Evolutionary conservation across 495 filamentous ascomycete species (phyloP), one percentile per base, ranked within the genome.

Genomic region (Choiromyces venosus): DNA sequence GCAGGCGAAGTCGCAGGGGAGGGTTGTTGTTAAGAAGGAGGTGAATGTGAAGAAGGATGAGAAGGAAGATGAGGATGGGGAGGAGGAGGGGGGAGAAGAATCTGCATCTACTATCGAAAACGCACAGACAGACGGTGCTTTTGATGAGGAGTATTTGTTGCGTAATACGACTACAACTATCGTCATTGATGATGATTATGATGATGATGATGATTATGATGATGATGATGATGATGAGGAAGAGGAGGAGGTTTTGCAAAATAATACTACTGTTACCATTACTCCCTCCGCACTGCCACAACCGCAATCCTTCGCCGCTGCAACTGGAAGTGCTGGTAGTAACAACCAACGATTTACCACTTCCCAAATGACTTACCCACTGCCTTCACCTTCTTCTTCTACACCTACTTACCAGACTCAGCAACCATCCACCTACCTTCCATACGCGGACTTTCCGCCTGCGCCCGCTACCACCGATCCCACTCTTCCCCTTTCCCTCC

Each of bases 1-100:
- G 4, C 88, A 88, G 76, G 94, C 94, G 33, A 84, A 86, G 66
- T 74, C 78, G 71, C 52, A 14, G 12, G 84, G 82, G 29, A 82
- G 81, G 70, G 84, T 82, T 67, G 85, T 83, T 71, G 76, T 78
- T 25, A 78, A 74, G 37, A 76, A 80, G 70, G 78, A 80, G 42
- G 71, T 71, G 10, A 81, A 74, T 76, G 37, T 71, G 68, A 66
- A 82, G 46, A 38, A n/a, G 44, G 37, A n/a, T 52, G n/a, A 37
- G 65, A 10, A 29, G 52, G 16, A 65, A 37, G 65, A 65, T 37
- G 61, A 39, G 38, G 16, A 1, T 18, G 37, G 3, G 38, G 35
- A 42, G 5, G 42, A 2, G n/a, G 37, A 33, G 61, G 40, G 18
- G 25, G 70, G 39, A 25, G 71, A 36, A 3, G 66, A 37, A 4